Evolutionary conservation across 2,329 filamentous ascomycete genomes (phyloP), one percentile per base, ranked within the genome.

Genomic region (Talaromyces funiculosus): DNA sequence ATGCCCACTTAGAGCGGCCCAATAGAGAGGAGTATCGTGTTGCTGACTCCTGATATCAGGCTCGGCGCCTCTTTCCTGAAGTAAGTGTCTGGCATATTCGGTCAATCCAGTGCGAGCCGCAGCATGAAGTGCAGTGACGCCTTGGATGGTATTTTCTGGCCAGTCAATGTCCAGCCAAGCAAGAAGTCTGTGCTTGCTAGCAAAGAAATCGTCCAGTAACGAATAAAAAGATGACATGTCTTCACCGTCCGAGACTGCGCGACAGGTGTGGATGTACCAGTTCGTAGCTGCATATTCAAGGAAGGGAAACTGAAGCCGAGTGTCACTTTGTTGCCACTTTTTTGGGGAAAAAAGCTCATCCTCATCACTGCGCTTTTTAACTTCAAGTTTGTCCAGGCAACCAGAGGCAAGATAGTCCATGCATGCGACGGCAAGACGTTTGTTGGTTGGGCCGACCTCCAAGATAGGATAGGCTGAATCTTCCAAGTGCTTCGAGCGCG

Each of bases 1-100:
- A 47, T 66, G 45, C 12, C 65, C 66, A 54, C 22, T 42, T n/a
- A 40, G 20, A 58, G 43, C 53, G 20, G 53, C 59, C 45, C 38
- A 49, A 29, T 43, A 47, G 22, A 57, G 40, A n/a, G 59, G 40
- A 16, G 53, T n/a, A 9, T 58, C 31, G 8, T 29, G 20, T 24
- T 37, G 16, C 7, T 33, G 35, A 45, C 43, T 47, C 12, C 26
- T 53, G 22, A 31, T 51, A n/a, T 49, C 29, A n/a, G 37, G 26
- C 14, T 62, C 31, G 8, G 31, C 31, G 20, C 57, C 38, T 55
- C 24, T 40, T 49, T 55, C 33, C 55, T 47, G 35, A 14, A 60
- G 43, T 20, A 59, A 38, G 12, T 43, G 45, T 37, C 31, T 33
- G 7, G 38, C 57, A 60, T 59, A 59, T n/a, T 59, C 16, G 31